Evolutionary conservation across 75 land plant species (phyloP).

Genomic region (Pinus albicaulis): DNA sequence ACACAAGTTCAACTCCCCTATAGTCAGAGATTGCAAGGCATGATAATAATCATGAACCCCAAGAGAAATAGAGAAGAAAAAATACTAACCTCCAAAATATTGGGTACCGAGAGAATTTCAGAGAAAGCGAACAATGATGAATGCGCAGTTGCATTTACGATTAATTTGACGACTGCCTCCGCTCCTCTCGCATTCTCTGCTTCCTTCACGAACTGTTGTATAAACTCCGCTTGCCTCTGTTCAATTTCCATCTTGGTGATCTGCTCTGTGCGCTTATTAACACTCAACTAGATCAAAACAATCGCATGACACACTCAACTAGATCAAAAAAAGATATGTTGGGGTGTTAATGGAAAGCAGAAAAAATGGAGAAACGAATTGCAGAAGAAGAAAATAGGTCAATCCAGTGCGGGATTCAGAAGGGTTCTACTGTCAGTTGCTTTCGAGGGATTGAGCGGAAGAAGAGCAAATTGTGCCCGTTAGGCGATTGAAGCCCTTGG

Average conservation of each 20-base stretch:
- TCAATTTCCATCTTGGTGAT: constrained; percentile 71
- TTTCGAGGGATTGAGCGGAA: too few relatives aligned
- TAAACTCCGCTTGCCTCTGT: constrained; percentile 81
- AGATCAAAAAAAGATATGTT: too few relatives aligned
- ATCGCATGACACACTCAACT: too few relatives aligned
- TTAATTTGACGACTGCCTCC: constrained; percentile 48
- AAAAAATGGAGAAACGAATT: too few relatives aligned
- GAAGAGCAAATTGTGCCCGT: too few relatives aligned
- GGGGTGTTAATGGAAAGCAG: too few relatives aligned
- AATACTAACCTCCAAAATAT: constrained; percentile 50
- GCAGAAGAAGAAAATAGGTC: too few relatives aligned
- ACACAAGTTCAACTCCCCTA: not conserved
- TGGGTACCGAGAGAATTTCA: constrained; percentile 75
- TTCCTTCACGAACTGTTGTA: constrained; percentile 66
- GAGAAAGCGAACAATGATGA: constrained; percentile 93
- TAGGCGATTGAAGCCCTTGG: too few relatives aligned
- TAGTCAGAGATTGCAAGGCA: not conserved
- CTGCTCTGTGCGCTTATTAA: too few relatives aligned
- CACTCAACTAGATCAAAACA: too few relatives aligned
- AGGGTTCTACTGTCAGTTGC: too few relatives aligned
- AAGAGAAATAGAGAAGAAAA: not conserved
- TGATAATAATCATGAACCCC: not conserved
- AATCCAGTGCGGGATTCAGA: too few relatives aligned
- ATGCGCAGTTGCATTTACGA: constrained; percentile 86
- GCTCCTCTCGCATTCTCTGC: constrained; percentile 55